Base-by-base conservation (phyloP, 345 rosid species). In the Aethionema arabicum region DNA sequence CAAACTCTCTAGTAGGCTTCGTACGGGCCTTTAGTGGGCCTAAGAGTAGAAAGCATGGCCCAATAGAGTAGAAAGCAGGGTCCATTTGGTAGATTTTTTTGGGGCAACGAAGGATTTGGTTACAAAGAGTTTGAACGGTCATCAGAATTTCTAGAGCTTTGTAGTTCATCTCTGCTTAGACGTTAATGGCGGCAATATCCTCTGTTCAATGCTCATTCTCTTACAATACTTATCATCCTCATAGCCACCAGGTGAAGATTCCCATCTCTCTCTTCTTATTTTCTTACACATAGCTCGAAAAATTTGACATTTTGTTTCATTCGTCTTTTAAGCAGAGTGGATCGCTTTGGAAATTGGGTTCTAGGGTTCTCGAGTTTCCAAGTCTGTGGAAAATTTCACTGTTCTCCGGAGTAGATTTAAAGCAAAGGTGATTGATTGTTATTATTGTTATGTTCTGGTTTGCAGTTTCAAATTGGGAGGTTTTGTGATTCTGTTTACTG, bases 91-190 rank as follows among this genome's bases (percentile, higher is more conserved):
- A 27, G 4, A 3, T 31, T 4, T 11, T 33, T 8, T 55, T 10
- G 5, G 52, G 33, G 39, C 60, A 10, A 32, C 30, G 40, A 31
- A 29, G 70, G 71, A 73, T 75, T 62, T 51, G 52, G 68, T 52
- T 38, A 35, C 54, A 10, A 68, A 59, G 60, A 63, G 61, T 70
- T 66, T 78, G 77, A 78, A 68, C 73, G 79, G 79, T 68, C 65
- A 54, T 58, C 51, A 59, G 60, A 33, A 48, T 48, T 37, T 45
- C 5, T n/a, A 56, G 53, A 63, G 59, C 48, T 68, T 3, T 16
- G 32, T 40, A 11, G 46, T 21, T 30, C 32, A 57, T 42, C 3
- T 42, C 59, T 13, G 45, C 37, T 55, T 56, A 16, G 52, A 44
- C 74, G 59, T 37, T 54, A 62, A 78, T 74, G 73, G 74, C 67